Conservation (phyloP, 805 yeast species). For the Kodamaea kakaduensis region DNA sequence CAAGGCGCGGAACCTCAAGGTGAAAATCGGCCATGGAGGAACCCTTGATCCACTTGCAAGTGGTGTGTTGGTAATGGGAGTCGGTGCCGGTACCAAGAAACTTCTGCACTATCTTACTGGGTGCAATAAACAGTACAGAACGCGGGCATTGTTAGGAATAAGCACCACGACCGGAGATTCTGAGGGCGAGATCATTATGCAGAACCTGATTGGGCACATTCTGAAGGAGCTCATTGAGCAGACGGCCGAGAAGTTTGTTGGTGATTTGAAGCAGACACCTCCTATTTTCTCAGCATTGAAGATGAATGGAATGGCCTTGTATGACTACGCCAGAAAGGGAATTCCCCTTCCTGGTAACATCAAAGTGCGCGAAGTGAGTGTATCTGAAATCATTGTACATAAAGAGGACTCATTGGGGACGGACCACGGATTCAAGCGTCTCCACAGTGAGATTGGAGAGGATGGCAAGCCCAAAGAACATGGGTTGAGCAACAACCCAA, state of each 20-base stretch:
- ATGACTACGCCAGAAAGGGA: constrained; percentile 91
- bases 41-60: constrained; percentile 93
- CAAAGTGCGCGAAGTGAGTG: constrained; percentile 65
- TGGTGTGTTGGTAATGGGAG: constrained; percentile 89
- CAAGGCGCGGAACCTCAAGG: constrained; percentile 50
- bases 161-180: constrained; percentile 92
- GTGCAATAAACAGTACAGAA: constrained; percentile 74
- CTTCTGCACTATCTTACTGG: constrained; percentile 68
- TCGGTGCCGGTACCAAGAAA: constrained; percentile 88
- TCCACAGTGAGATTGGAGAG: constrained; percentile 44
- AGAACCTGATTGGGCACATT: constrained; percentile 54
- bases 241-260: constrained; percentile 65
- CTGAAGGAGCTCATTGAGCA: constrained; percentile 47
- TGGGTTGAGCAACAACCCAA: constrained; percentile 45
- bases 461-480: constrained; percentile 46
- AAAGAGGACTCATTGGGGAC: constrained; percentile 49
- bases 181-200: constrained; percentile 75
- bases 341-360: constrained; percentile 81
- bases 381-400: constrained; percentile 51
- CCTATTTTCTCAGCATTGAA: constrained; percentile 93
- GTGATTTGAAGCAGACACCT: constrained; percentile 82
- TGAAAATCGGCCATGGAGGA: constrained; percentile 98
- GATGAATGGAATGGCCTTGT: constrained; percentile 89
- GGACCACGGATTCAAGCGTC: constrained; percentile 50
- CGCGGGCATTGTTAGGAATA: constrained; percentile 82